Conservation (phyloP, 2,329 filamentous ascomycete species). For the Pseudopithomyces maydicus region DNA sequence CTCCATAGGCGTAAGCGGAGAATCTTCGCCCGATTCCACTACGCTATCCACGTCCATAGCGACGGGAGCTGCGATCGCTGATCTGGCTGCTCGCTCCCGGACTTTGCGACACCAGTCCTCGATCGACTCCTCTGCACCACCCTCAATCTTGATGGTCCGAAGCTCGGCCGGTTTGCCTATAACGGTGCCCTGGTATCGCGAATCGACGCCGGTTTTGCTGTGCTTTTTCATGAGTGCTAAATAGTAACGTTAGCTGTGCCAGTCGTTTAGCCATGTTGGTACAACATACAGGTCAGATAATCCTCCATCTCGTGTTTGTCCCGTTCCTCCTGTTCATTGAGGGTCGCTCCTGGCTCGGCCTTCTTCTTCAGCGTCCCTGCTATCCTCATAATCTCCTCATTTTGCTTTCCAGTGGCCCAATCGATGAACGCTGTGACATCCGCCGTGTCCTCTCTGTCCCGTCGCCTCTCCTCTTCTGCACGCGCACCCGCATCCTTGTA, state of each 20-base stretch:
- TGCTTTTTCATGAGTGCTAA: slow-evolving; percentile 88
- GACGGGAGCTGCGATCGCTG: slow-evolving; percentile 26
- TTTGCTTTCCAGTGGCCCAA: slow-evolving; percentile 77
- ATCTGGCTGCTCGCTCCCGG: slow-evolving; percentile 33
- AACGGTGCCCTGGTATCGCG: slow-evolving; percentile 82
- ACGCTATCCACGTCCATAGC: slow-evolving; percentile 17
- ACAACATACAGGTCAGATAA: slow-evolving; percentile 49
- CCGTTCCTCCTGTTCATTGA: slow-evolving; percentile 53
- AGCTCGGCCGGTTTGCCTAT: slow-evolving; percentile 76
- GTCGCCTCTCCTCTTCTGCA: slow-evolving; percentile 49
- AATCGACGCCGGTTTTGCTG: slow-evolving; percentile 85
- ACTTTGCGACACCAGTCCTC: slow-evolving; percentile 63
- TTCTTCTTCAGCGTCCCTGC: slow-evolving; percentile 65
- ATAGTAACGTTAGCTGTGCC: slow-evolving; percentile 19
- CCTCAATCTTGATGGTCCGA: slow-evolving; percentile 76
- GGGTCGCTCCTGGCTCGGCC: slow-evolving; percentile 7
- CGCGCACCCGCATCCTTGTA: slow-evolving; percentile 48
- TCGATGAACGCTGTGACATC: slow-evolving; percentile 78
- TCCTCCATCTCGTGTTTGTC: slow-evolving; percentile 52
- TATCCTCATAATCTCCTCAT: slow-evolving; percentile 80
- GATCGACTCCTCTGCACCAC: slow-evolving; percentile 71
- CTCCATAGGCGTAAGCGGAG: slow-evolving; percentile 34
- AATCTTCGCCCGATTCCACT: slow-evolving; percentile 19
- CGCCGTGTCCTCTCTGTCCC: slow-evolving; percentile 72
- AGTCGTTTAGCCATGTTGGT: background rate